Conservation (phyloP, 805 yeast genomes). For the Wickerhamomyces pijperi region DNA sequence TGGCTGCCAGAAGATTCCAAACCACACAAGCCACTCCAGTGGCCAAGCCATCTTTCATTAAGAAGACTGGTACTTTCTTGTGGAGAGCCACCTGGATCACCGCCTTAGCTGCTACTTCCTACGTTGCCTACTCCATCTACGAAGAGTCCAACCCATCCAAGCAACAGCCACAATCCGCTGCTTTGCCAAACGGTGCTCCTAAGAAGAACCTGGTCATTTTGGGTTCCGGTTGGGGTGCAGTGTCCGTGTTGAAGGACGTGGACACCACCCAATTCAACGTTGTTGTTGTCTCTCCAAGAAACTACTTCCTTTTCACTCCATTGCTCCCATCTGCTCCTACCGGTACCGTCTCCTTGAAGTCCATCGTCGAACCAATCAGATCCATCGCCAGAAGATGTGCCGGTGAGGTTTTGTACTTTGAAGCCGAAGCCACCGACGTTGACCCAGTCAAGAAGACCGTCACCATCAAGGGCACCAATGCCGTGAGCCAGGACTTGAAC, state of each 20-base stretch:
- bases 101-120: slow-evolving; percentile 40
- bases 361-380: slow-evolving; percentile 90
- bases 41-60: slow-evolving; percentile 14
- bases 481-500: slow-evolving; percentile 31
- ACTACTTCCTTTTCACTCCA: slow-evolving; percentile 94
- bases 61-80: slow-evolving; percentile 12
- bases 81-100: slow-evolving; percentile 43
- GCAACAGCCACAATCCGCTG: slow-evolving; percentile 50
- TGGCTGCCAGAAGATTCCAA: slow-evolving; percentile 7
- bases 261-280: slow-evolving; percentile 86
- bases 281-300: slow-evolving; percentile 84
- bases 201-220: slow-evolving; percentile 47
- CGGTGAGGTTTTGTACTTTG: slow-evolving; percentile 73
- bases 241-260: slow-evolving; percentile 70
- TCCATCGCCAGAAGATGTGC: slow-evolving; percentile 69
- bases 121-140: slow-evolving; percentile 52
- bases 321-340: slow-evolving; percentile 90
- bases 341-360: slow-evolving; percentile 81
- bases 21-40: slow-evolving; percentile 4
- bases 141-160: slow-evolving; percentile 49
- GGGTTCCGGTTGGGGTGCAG: slow-evolving; percentile 95
- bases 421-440: slow-evolving; percentile 81
- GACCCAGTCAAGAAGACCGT: slow-evolving; percentile 63
- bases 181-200: slow-evolving; percentile 33
- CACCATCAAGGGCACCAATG: slow-evolving; percentile 43